These are phyloP conservation scores for Huntiella moniliformis DNA, from an alignment of 2,329 filamentous ascomycete species.

Conservation along the genomic window DNA sequence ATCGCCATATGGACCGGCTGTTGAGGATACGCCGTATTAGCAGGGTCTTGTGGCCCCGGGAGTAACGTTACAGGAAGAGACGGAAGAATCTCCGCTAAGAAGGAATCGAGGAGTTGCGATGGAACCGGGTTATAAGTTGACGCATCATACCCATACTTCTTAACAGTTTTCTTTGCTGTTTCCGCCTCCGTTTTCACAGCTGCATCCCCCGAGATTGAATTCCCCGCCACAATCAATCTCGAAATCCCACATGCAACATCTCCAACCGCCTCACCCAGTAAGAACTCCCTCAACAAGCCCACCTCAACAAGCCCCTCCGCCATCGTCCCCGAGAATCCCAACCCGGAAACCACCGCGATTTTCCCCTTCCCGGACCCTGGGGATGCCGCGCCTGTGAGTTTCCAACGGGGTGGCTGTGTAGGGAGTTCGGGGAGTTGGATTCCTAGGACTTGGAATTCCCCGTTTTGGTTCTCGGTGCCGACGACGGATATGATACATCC, in stretches of 20 bases:
- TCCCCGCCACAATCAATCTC: constrained; percentile 76
- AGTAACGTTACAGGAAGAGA: constrained; percentile 77
- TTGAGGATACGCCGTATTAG: constrained; percentile 77
- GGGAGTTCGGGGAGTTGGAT: constrained; percentile 75
- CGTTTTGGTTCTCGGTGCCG: constrained; percentile 80
- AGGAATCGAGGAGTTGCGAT: constrained; percentile 64
- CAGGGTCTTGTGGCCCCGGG: constrained; percentile 68
- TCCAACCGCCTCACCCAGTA: constrained; percentile 63
- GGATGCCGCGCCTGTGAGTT: constrained; percentile 33
- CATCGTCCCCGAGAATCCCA: constrained; percentile 61
- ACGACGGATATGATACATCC: constrained; percentile 88
- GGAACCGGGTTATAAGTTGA: constrained; percentile 73
- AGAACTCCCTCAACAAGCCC: constrained; percentile 65
- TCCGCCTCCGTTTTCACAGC: constrained; percentile 21
- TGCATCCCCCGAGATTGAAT: constrained; percentile 54
- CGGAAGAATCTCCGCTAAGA: constrained; percentile 64
- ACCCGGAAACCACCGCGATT: constrained; percentile 63
- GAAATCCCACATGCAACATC: constrained; percentile 48
- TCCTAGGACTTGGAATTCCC: constrained; percentile 83
- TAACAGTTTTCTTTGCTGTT: constrained; percentile 23
- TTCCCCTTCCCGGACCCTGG: neutral
- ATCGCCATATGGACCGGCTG: constrained; percentile 86
- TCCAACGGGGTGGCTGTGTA: constrained; percentile 65
- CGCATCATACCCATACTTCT: constrained; percentile 90
- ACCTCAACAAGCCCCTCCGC: constrained; percentile 54